These are phyloP conservation scores for Thalassia testudinum DNA, from an alignment of 116 monocot genomes.

Conservation along the genomic window DNA sequence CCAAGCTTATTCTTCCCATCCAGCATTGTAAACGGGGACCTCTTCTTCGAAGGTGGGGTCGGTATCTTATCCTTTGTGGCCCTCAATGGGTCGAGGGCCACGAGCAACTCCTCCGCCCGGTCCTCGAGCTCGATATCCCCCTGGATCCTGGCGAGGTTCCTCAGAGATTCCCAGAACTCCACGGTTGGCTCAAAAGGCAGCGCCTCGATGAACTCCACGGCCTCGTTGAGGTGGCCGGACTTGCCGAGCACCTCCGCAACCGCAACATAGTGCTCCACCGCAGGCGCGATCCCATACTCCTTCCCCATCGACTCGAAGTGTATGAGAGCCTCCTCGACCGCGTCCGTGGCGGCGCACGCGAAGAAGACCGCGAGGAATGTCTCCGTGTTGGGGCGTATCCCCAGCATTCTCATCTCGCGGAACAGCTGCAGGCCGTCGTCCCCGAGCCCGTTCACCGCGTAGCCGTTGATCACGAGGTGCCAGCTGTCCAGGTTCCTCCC, in stretches of 20 bases:
- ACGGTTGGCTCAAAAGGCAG: too few species aligned
- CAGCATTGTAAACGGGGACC: not conserved
- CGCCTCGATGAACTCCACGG: not conserved
- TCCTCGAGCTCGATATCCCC: not conserved
- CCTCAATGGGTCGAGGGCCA: not conserved
- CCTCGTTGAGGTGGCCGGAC: not conserved
- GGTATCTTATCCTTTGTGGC: not conserved
- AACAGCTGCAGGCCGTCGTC: too few species aligned
- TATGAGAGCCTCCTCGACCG: slow-evolving; percentile 74
- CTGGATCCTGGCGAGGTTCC: not conserved
- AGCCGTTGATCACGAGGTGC: slow-evolving; percentile 72
- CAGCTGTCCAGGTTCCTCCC: slow-evolving; percentile 53
- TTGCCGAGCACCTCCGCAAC: not conserved
- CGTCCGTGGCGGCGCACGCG: slow-evolving; percentile 65
- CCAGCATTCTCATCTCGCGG: slow-evolving; percentile 62
- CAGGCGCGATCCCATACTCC: not conserved
- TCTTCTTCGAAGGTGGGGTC: not conserved
- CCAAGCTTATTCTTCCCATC: not conserved
- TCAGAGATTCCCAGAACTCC: not conserved
- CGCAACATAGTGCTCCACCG: not conserved
- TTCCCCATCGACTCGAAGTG: slow-evolving; percentile 36
- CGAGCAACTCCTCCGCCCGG: not conserved
- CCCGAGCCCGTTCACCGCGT: slow-evolving; percentile 39
- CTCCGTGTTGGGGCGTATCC: slow-evolving; percentile 22
- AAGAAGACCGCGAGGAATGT: slow-evolving; percentile 49